Conservation (phyloP, 371 early-diverging fungal genomes). For the Basidiobolus heterosporus region DNA sequence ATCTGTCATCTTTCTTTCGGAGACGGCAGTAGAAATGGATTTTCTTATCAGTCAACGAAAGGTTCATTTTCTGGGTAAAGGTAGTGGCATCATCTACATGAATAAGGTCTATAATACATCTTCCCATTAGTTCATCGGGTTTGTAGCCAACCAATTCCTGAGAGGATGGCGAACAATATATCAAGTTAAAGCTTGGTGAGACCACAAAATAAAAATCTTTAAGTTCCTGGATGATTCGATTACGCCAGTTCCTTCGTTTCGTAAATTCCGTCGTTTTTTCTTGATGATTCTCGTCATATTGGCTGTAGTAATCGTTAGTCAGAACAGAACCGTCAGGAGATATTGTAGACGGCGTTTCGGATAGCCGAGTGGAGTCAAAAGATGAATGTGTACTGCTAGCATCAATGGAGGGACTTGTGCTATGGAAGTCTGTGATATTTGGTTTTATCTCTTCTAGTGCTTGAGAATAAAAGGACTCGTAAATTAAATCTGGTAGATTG, state of each 20-base stretch:
- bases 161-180: constrained; percentile 38
- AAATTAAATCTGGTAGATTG: too few relatives aligned
- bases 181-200: constrained; percentile 29
- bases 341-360: too few relatives aligned
- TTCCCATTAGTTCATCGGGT: constrained; percentile 35
- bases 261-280: constrained; percentile 20
- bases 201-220: constrained; percentile 43
- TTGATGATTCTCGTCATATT: too few relatives aligned
- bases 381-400: too few relatives aligned
- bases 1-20: constrained; percentile 26
- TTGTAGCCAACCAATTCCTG: constrained; percentile 29
- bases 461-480: too few relatives aligned
- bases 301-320: too few relatives aligned
- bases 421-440: too few relatives aligned
- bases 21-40: constrained; percentile 26
- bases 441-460: too few relatives aligned
- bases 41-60: constrained; percentile 21
- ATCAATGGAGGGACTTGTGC: too few relatives aligned
- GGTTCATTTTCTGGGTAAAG: constrained; percentile 22
- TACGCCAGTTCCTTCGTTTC: constrained; percentile 29
- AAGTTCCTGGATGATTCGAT: constrained; percentile 35
- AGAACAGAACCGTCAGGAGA: too few relatives aligned
- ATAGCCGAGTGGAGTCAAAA: too few relatives aligned
- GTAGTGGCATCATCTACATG: constrained; percentile 37
- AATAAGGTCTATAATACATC: constrained; percentile 27